Conservation (phyloP, 768 basidiomycete genomes). For the Phlegmacium glaucopus region DNA sequence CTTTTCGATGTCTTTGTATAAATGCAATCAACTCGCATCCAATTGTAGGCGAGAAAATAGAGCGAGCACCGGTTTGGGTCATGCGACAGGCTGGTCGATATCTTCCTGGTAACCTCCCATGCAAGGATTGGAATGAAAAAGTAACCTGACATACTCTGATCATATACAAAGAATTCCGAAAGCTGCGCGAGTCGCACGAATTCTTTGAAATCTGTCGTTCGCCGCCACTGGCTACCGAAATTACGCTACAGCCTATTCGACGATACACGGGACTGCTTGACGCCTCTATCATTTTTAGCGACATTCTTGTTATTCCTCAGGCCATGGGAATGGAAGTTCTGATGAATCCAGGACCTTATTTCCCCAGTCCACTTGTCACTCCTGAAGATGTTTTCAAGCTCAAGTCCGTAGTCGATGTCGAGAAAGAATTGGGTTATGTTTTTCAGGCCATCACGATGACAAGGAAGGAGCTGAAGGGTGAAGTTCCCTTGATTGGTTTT, state of each 20-base stretch:
- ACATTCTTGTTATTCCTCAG: constrained; percentile 97
- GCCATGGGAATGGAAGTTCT: constrained; percentile 95
- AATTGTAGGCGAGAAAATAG: constrained; percentile 72
- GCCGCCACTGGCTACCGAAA: constrained; percentile 81
- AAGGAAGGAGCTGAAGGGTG: constrained; percentile 73
- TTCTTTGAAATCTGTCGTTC: constrained; percentile 97
- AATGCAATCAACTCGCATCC: constrained; percentile 1
- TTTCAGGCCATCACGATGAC: constrained; percentile 90
- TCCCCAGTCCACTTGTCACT: constrained; percentile 80
- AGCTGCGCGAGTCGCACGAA: constrained; percentile 79
- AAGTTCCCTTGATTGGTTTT: constrained; percentile 96
- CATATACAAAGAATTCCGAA: constrained; percentile 73
- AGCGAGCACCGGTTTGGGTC: constrained; percentile 96
- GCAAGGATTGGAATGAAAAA: too few species aligned
- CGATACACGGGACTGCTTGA: constrained; percentile 86
- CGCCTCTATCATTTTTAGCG: constrained; percentile 96
- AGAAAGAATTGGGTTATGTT: constrained; percentile 85
- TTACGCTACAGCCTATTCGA: constrained; percentile 93
- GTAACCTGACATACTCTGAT: too few species aligned
- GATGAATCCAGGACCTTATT: constrained; percentile 91
- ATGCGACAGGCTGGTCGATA: constrained; percentile 98
- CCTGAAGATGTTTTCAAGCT: constrained; percentile 73
- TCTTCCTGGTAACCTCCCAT: constrained; percentile 65
- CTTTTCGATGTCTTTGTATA: neutral
- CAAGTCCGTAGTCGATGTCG: constrained; percentile 63